Percentiles rank a stretch among this genome's conserved stretches.
These are phyloP conservation scores for Helianthus annuus DNA, from an alignment of 129 eudicot genomes.

Conservation along the genomic window DNA sequence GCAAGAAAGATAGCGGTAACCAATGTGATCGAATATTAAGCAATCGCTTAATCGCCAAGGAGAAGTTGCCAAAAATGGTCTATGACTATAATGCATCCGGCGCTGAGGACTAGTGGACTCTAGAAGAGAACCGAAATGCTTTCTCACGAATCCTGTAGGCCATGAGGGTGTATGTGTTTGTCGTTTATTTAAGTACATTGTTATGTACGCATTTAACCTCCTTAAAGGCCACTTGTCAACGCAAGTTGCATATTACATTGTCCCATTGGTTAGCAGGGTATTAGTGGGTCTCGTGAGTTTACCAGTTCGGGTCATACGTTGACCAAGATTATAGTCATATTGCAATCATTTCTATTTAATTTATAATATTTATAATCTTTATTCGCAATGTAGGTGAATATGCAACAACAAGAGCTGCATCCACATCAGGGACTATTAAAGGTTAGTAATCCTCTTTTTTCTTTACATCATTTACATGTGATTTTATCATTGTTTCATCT, in stretches of 20 bases:
- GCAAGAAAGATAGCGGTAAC: neutral
- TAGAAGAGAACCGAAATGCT: neutral
- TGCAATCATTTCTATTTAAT: too few species aligned
- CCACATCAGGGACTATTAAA: too few species aligned
- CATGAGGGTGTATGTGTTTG: neutral
- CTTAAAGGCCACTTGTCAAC: too few species aligned
- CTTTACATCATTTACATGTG: too few species aligned
- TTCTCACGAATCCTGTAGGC: neutral
- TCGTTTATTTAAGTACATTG: too few species aligned
- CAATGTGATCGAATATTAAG: neutral
- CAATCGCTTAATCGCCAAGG: neutral
- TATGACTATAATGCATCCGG: neutral
- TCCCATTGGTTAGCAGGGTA: neutral
- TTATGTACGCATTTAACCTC: too few species aligned
- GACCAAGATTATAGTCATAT: too few species aligned
- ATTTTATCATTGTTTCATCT: too few species aligned
- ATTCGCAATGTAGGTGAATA: too few species aligned
- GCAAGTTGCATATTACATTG: neutral
- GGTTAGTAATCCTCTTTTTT: too few species aligned
- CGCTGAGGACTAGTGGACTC: neutral
- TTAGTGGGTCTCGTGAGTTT: neutral
- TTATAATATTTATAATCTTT: too few species aligned
- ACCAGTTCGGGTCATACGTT: neutral
- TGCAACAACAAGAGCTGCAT: too few species aligned
- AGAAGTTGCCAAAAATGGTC: slow-evolving; percentile 2